Base-by-base conservation (phyloP, 805 yeast species). In the Candida anglica region DNA sequence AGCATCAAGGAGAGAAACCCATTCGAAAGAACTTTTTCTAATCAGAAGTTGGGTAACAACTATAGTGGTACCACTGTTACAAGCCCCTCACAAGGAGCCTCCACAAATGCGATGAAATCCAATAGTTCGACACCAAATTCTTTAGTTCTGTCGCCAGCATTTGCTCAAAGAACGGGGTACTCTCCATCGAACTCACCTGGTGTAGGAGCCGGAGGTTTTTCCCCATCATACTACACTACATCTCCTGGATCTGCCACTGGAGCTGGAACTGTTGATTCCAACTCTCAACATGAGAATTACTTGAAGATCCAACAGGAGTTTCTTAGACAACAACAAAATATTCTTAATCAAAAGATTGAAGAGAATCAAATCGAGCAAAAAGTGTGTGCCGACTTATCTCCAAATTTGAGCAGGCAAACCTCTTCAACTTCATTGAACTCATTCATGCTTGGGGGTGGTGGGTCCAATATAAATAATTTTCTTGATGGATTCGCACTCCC, bases 231-330 rank as follows among this genome's bases (percentile, higher is more conserved):
- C n/a, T n/a, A n/a, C n/a, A n/a, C n/a, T n/a, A 9, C 11, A 11
- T 21, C 23, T 21, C 23, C 23, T 21, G 23, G 23, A 21, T 9
- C 23, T 11, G 23, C 11, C 11, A 9, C 23, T 9, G 10, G 10
- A 9, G 11, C 9, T 11, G 23, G 11, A 11, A 9, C 23, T 11
- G 11, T 21, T 9, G 15, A 6, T 5, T 13, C n/a, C 15, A 15
- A 6, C 11, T 15, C 15, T 22, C 60, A 59, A 31, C 72, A 63
- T 42, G 63, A 64, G 26, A 38, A 47, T 19, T 66, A 63, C 39
- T 48, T 66, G 29, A 51, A 53, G 37, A 47, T 60, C 29, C 73
- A 66, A 39, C 56, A 58, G 38, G 62, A 63, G 41, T 50, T 56
- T 23, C 48, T 66, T 43, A 48, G 47, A 27, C 66, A 62, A 41